Percentiles rank a stretch among this genome's conserved stretches.
These are phyloP conservation scores for Oenanthe javanica DNA, from an alignment of 140 eudicot genomes.

Conservation along the genomic window DNA sequence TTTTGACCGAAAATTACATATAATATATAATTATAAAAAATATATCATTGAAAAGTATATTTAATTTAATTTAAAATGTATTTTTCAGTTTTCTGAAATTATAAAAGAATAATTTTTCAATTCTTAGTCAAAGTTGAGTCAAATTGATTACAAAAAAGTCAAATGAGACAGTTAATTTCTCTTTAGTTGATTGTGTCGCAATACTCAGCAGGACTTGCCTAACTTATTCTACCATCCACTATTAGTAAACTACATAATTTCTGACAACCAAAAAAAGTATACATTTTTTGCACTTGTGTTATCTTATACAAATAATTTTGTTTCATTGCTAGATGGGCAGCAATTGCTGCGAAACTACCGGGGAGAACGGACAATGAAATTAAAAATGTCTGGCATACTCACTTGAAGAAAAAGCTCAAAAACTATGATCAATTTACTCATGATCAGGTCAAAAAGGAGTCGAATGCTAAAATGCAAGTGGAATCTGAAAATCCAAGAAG, in stretches of 20 bases:
- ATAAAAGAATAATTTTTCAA: too few relatives aligned
- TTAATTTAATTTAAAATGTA: too few relatives aligned
- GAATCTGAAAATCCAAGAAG: not conserved
- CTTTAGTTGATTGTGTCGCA: not conserved
- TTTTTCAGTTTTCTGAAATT: too few relatives aligned
- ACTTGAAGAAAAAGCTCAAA: conserved; percentile 53
- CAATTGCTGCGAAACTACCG: conserved; percentile 62
- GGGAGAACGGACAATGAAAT: conserved; percentile 21
- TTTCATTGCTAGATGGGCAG: conserved; percentile 54
- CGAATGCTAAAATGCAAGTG: not conserved
- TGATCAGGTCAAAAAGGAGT: conserved; percentile 11
- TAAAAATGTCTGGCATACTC: conserved; percentile 63
- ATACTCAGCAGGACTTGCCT: not conserved
- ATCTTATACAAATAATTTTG: not conserved
- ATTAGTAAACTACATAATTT: not conserved
- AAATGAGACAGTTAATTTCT: not conserved
- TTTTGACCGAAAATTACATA: too few relatives aligned
- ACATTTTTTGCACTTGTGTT: not conserved
- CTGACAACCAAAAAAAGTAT: too few relatives aligned
- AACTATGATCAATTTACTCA: conserved; percentile 5
- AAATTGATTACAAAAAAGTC: too few relatives aligned
- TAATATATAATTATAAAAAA: too few relatives aligned
- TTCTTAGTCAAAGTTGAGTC: too few relatives aligned
- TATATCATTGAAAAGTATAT: too few relatives aligned
- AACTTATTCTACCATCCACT: not conserved